A percentile compares a stretch with the other conserved stretches of the same genome.
Conservation (phyloP, 2,329 filamentous ascomycete species). For the Fusarium vanettenii region DNA sequence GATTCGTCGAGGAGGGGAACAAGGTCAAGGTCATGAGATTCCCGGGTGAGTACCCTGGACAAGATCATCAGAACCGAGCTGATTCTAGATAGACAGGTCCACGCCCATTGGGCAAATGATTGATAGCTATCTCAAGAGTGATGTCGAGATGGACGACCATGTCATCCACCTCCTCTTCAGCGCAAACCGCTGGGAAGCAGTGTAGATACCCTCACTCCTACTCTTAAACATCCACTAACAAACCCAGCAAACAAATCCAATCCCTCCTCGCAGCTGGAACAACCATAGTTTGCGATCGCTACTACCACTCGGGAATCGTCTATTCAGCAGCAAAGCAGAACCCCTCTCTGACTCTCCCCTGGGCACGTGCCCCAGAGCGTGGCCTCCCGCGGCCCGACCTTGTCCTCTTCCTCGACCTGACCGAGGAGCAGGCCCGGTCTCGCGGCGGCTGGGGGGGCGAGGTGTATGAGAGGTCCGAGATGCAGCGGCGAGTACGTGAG, state of each 20-base stretch:
- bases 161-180: constrained; percentile 91
- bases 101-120: constrained; percentile 91
- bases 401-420: constrained; percentile 87
- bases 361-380: constrained; percentile 87
- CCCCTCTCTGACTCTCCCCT: constrained; percentile 74
- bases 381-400: constrained; percentile 89
- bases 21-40: constrained; percentile 67
- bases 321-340: constrained; percentile 92
- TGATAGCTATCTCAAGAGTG: constrained; percentile 80
- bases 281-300: constrained; percentile 88
- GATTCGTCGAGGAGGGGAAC: constrained; percentile 60
- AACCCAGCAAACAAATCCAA: constrained; percentile 61
- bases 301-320: constrained; percentile 94
- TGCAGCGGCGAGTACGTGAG: constrained; percentile 83
- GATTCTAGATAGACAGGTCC: constrained; percentile 71
- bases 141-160: constrained; percentile 83
- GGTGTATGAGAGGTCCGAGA: constrained; percentile 85
- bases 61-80: background rate
- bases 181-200: constrained; percentile 88
- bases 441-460: constrained; percentile 91
- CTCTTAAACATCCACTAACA: background rate
- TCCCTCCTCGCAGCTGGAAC: constrained; percentile 71
- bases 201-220: constrained; percentile 47
- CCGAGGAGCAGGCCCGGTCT: constrained; percentile 75
- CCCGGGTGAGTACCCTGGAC: constrained; percentile 56